phyloP scores from a whole-genome alignment of 83 land plant species.

The Isoetes engelmannii region DNA sequence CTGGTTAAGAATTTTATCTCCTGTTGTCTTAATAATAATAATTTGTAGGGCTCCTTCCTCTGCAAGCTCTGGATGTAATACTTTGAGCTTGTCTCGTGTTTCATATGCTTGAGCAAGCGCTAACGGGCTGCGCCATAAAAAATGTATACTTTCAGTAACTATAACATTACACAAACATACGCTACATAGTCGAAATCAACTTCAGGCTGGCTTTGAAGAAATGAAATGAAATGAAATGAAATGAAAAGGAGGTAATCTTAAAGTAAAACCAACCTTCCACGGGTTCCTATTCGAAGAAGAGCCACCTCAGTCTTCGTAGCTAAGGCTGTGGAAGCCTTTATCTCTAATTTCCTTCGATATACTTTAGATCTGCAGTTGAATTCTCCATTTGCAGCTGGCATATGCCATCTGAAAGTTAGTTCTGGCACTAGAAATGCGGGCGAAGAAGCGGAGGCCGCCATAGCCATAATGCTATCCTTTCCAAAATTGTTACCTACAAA shows the following conservation, averaged over 20 bases:
- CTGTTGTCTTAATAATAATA: conserved; percentile 82
- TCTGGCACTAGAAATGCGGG: too few species aligned
- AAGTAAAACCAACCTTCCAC: conserved; percentile 36
- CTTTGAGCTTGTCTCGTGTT: conserved; percentile 72
- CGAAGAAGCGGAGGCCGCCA: too few species aligned
- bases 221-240: too few species aligned
- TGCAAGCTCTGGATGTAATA: conserved; percentile 65
- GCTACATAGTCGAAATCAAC: background rate
- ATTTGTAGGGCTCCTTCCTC: conserved; percentile 92
- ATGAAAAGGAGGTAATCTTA: background rate
- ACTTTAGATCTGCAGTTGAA: too few species aligned
- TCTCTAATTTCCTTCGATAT: background rate
- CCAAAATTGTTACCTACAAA: too few species aligned
- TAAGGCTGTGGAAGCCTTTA: conserved; percentile 21
- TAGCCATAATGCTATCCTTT: too few species aligned
- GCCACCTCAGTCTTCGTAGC: conserved; percentile 24
- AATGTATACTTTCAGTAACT: background rate
- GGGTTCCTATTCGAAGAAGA: conserved; percentile 39
- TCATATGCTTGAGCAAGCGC: conserved; percentile 95
- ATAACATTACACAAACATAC: background rate
- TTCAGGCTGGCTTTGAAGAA: too few species aligned
- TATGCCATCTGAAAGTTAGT: too few species aligned
- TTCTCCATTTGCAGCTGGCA: too few species aligned
- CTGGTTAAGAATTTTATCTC: conserved; percentile 78
- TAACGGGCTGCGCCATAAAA: conserved; percentile 70